Conservation (phyloP, 441 rosid genomes). For the Populus tomentosa region DNA sequence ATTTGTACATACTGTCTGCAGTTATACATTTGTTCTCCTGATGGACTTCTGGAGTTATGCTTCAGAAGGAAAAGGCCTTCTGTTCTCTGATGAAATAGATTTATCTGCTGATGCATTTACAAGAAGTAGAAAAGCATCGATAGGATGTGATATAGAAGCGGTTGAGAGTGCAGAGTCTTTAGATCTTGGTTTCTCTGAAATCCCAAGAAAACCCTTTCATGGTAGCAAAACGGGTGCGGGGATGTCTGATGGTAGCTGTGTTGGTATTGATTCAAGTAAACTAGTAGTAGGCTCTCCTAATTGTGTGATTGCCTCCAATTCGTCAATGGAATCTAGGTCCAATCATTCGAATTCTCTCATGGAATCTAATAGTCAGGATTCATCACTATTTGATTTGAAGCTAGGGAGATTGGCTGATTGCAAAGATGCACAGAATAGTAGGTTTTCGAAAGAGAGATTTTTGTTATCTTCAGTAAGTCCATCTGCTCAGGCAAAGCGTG, state of each 20-base stretch:
- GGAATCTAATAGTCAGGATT: constrained; percentile 41
- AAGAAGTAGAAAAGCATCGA: constrained; percentile 33
- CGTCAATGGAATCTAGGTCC: constrained; percentile 34
- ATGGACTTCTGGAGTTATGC: constrained; percentile 70
- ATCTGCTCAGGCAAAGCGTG: constrained; percentile 37
- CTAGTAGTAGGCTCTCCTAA: constrained; percentile 19
- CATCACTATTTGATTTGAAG: constrained; percentile 56
- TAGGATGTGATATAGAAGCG: constrained; percentile 43
- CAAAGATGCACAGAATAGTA: constrained; percentile 24
- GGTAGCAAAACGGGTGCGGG: constrained; percentile 13
- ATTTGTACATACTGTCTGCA: constrained; percentile 7
- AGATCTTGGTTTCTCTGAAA: constrained; percentile 35
- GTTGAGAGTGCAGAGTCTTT: constrained; percentile 29
- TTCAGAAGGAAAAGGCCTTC: constrained; percentile 41
- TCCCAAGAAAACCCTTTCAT: constrained; percentile 29
- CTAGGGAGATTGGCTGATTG: constrained; percentile 53
- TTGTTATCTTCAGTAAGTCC: constrained; percentile 26
- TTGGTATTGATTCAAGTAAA: constrained; percentile 26
- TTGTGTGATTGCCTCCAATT: constrained; percentile 36
- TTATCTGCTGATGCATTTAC: constrained; percentile 37
- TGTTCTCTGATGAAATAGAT: constrained; percentile 39
- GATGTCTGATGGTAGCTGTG: constrained; percentile 17
- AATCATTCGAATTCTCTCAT: constrained; percentile 33
- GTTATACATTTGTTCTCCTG: constrained; percentile 14
- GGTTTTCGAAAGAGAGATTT: constrained; percentile 26